A percentile compares a stretch with the other conserved stretches of the same genome.
phyloP scores from a whole-genome alignment of 2,329 filamentous ascomycete genomes.

The Fusarium verrucosum region DNA sequence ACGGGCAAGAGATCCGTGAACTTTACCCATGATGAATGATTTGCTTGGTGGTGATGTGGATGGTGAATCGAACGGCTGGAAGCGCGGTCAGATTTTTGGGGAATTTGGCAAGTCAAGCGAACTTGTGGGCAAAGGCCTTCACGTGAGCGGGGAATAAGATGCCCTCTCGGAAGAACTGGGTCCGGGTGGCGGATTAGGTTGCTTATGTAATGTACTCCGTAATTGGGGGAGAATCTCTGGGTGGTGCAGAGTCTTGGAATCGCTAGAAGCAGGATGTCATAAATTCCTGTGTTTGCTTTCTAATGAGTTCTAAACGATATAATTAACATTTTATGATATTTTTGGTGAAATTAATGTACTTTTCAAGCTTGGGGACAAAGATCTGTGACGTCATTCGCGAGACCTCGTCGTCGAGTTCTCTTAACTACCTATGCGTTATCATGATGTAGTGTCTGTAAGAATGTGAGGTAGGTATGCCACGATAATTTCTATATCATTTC shows the following conservation, averaged over 20 bases:
- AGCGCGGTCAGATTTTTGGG: constrained; percentile 48
- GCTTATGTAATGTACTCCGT: constrained; percentile 24
- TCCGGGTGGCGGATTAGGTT: constrained; percentile 8
- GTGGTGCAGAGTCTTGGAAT: neutral
- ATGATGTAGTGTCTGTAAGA: neutral
- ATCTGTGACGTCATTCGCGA: neutral
- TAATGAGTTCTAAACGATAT: neutral
- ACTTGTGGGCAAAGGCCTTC: constrained; percentile 52
- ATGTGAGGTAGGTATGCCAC: neutral
- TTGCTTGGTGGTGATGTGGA: constrained; percentile 50
- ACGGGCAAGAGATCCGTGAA: constrained; percentile 94
- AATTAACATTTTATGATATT: accelerated
- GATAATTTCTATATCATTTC: neutral
- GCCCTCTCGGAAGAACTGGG: constrained; percentile 50
- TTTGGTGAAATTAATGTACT: accelerated
- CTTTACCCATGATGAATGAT: constrained; percentile 81
- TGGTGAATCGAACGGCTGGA: constrained; percentile 46
- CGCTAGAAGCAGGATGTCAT: neutral
- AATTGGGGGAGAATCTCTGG: neutral
- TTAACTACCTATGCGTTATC: neutral
- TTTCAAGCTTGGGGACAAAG: accelerated
- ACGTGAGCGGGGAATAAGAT: constrained; percentile 49
- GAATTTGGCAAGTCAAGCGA: constrained; percentile 53
- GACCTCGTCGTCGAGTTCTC: neutral
- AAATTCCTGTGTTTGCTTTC: neutral